Conservation (phyloP, 805 yeast species). For the Cyberlindnera amylophila region DNA sequence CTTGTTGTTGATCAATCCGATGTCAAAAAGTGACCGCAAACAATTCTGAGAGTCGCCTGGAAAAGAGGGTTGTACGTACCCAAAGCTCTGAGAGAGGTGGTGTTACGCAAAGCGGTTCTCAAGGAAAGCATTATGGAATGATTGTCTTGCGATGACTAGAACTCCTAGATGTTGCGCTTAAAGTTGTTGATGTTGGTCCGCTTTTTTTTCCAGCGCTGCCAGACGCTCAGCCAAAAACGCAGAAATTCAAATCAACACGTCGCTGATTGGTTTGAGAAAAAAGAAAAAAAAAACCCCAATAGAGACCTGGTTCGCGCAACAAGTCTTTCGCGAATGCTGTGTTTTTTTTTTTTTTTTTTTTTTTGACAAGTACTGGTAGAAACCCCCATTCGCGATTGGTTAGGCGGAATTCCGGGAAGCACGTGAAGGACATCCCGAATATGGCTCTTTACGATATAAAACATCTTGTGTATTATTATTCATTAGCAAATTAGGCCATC, state of each 20-base stretch:
- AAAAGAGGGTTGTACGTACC: conserved; percentile 18
- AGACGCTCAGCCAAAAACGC: conserved; percentile 4
- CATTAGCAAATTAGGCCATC: too few relatives aligned
- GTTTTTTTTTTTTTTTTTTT: too few relatives aligned
- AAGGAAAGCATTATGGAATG: conserved; percentile 25
- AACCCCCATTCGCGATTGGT: neutral
- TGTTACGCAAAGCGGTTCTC: conserved; percentile 28
- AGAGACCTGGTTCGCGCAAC: conserved; percentile 1
- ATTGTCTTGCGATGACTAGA: conserved; percentile 5
- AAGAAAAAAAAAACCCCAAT: conserved; percentile 13
- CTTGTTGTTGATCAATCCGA: neutral
- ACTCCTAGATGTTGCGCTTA: neutral
- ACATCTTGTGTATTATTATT: too few relatives aligned
- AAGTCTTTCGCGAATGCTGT: neutral
- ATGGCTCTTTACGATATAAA: too few relatives aligned
- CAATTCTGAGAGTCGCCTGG: neutral
- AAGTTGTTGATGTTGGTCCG: conserved; percentile 7
- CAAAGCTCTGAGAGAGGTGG: conserved; percentile 25
- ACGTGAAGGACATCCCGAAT: too few relatives aligned
- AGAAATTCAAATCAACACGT: conserved; percentile 25
- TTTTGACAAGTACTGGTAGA: too few relatives aligned
- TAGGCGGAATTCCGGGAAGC: too few relatives aligned
- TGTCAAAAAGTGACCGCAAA: neutral
- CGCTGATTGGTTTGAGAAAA: conserved; percentile 26
- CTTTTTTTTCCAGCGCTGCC: conserved; percentile 11